These are phyloP conservation scores for Penicillium sp. DNA, from an alignment of 2,329 filamentous ascomycete species.

Conservation along the genomic window DNA sequence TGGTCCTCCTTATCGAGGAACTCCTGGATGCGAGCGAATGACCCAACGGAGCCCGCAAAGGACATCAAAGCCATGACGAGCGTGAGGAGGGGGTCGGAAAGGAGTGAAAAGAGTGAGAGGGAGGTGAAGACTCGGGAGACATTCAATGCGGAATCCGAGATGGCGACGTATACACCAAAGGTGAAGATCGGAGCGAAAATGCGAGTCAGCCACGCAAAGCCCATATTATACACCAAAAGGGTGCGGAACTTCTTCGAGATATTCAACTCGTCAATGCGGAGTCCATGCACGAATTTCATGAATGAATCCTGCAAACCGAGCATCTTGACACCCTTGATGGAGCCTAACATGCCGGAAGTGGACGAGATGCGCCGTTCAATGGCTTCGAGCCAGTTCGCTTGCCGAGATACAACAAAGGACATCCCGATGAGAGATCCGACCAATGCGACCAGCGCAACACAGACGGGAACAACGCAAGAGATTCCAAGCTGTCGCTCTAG, in stretches of 20 bases:
- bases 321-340: constrained; percentile 56
- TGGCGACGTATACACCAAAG: constrained; percentile 47
- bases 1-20: constrained; percentile 43
- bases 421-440: constrained; percentile 37
- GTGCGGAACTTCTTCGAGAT: constrained; percentile 46
- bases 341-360: constrained; percentile 51
- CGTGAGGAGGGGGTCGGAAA: constrained; percentile 49
- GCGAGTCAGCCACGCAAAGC: constrained; percentile 42
- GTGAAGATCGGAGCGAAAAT: constrained; percentile 49
- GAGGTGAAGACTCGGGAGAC: constrained; percentile 50
- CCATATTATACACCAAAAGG: constrained; percentile 46
- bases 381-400: constrained; percentile 53
- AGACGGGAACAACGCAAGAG: constrained; percentile 49
- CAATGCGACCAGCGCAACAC: constrained; percentile 44
- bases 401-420: constrained; percentile 41
- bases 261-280: constrained; percentile 44
- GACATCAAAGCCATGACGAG: constrained; percentile 49
- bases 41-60: constrained; percentile 49
- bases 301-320: constrained; percentile 49
- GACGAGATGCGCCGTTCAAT: constrained; percentile 53
- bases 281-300: constrained; percentile 39
- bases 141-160: constrained; percentile 44
- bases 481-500: constrained; percentile 45
- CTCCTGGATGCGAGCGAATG: constrained; percentile 50
- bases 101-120: constrained; percentile 49